Evolutionary conservation across 441 rosid genomes (phyloP), one percentile per base, ranked within the genome.

Genomic region (Hura crepitans): DNA sequence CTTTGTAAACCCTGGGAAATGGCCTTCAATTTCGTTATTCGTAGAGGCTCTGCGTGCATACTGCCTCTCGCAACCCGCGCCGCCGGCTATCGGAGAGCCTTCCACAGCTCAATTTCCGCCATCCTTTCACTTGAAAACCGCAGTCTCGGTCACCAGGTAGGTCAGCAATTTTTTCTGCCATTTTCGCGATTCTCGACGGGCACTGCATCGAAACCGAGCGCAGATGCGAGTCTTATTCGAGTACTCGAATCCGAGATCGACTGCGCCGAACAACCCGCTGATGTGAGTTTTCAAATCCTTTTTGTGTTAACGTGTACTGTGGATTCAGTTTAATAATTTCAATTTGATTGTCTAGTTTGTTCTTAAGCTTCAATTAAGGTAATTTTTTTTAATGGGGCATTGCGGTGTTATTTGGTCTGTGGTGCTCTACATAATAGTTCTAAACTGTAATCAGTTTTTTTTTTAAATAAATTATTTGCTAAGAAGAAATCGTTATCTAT

Each of bases 241-340:
- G 84, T 83, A 39, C 80, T 89, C 33, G 77, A 84, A 35, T 68
- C 82, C 43, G 95, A 87, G 78, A 87, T 87, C 23, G 87, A 81
- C 2, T 85, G 90, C 58, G 86, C 88, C 15, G 84, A 80, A 58
- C 75, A 83, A 49, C 84, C 82, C 54, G 3, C 9, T 4, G 75
- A 78, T 18, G 81, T 65, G 18, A 49, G 65, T 33, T 45, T 55
- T n/a, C 42, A 0, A 18, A 2, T 33, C 35, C 35, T 45, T 12
- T 15, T 39, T 47, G 8, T n/a, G 5, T 56, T 49, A 9, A 18
- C 33, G 25, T 57, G 37, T 39, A n/a, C 46, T 42, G 13, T 14
- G 46, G 12, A 42, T 42, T 12, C 7, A 5, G 5, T 37, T 56
- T 62, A 25, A 53, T 53, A 23, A 6, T 11, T 68, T 15, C n/a